Conservation (phyloP, 345 rosid genomes). For the Nephelium lappaceum region DNA sequence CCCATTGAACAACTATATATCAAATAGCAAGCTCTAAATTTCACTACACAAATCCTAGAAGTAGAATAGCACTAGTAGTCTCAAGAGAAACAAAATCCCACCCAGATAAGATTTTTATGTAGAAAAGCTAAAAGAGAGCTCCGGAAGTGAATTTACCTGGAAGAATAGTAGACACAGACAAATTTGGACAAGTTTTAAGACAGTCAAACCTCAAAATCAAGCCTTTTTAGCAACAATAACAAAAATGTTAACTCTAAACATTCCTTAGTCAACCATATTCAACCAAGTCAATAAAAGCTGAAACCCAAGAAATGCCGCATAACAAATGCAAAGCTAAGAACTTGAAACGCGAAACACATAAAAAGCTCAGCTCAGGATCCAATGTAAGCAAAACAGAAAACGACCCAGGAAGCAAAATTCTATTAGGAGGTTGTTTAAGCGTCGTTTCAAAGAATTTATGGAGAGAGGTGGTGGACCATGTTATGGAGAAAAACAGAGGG, state of each 20-base stretch:
- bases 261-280: conserved; percentile 9
- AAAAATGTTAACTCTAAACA: background rate
- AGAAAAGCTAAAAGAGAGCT: conserved; percentile 15
- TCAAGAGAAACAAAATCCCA: conserved; percentile 25
- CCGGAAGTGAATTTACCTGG: conserved; percentile 18
- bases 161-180: background rate
- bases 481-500: conserved; percentile 24
- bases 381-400: conserved; percentile 21
- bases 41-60: conserved; percentile 30
- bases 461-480: background rate
- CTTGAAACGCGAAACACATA: conserved; percentile 13
- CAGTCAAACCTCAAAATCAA: conserved; percentile 9
- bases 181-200: background rate
- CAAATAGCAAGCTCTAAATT: conserved; percentile 25
- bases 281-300: background rate
- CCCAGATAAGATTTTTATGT: conserved; percentile 11
- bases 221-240: background rate
- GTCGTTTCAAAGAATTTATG: background rate
- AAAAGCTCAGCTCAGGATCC: conserved; percentile 30
- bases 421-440: background rate
- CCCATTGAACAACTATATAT: conserved; percentile 42
- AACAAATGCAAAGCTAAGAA: conserved; percentile 1
- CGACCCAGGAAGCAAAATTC: background rate
- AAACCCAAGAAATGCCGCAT: conserved; percentile 23
- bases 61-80: conserved; percentile 14